Evolutionary conservation across 495 filamentous ascomycete genomes (phyloP), one percentile per base, ranked within the genome.

Genomic region (Hapsidospora chrysogenum): DNA sequence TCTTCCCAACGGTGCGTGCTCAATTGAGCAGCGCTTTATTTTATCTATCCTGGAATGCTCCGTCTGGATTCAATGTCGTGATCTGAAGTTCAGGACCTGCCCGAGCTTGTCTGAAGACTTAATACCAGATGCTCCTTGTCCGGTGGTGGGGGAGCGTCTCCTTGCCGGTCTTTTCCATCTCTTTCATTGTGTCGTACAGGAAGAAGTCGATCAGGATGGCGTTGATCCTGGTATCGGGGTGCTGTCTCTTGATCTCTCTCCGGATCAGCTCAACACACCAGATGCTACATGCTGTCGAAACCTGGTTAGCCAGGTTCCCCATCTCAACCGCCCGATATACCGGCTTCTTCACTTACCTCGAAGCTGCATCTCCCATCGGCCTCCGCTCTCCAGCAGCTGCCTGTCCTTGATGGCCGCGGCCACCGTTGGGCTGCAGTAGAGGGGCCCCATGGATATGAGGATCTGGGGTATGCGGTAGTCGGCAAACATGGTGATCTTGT

Each of bases 391-490:
- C 10, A 97, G 67, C 2, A 63, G 51, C 35, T 74, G 68, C 35
- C 68, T 61, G 3, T 56, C 52, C 5, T 68, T 61, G 35, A 97
- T 77, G 11, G 78, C 68, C 9, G 61, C 61, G 9, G 83, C 75
- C 15, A 99, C 54, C 4, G 75, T 66, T 0, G 89, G 89, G 18
- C 78, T 83, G 56, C 86, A 94, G 36, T 65, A 65, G 13, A 99
- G 61, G 40, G 83, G 89, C 23, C 82, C 80, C 17, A 99, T 63
- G 17, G 71, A 66, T 45, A 92, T 68, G 4, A 99, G 69, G 44
- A 95, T 94, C 60, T 96, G 89, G 4, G 89, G 89, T 22, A 99
- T 75, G 17, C 89, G 75, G 50, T 99, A 96, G 60, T 99, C 89
- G 64, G 89, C 85, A 58, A 96, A 99, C 81, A 95, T 95, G 40